Evolutionary conservation across 2,329 filamentous ascomycete genomes (phyloP), one percentile per base, ranked within the genome.

Genomic region (Hypocreales sp.): DNA sequence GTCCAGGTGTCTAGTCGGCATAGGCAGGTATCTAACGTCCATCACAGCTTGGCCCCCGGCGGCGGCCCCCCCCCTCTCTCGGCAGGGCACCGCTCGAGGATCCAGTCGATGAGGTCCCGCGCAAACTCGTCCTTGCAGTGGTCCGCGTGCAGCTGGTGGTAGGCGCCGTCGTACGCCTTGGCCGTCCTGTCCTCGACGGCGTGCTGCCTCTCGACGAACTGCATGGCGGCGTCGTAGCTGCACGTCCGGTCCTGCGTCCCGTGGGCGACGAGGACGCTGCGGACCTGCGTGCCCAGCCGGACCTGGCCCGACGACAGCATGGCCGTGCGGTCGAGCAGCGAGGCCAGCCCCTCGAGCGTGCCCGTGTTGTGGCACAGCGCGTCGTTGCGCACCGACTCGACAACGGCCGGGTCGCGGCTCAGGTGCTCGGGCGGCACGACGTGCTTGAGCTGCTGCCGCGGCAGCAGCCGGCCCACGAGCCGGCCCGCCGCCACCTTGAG

Each of bases 331-430:
- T 92, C 81, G 36, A 94, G 55, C 65, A 93, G 64, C 0, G 70
- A 75, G 1, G 78, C 67, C 19, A 93, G 48, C 1, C 80, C 80
- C 48, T 86, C 76, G n/a, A 92, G 61, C 6, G 86, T 93, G 20
- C 83, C 86, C 3, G 73, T 87, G 49, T 87, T 67, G 53, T 93
- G 84, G 50, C 75, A 72, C 28, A 93, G 59, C 26, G 61, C 45
- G 50, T 94, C 86, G 17, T 68, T 63, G 3, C 57, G 55, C 36
- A 80, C 65, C 15, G 59, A 63, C 41, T 67, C 58, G 28, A 67
- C 62, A 3, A 81, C 68, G 14, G 56, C 67, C 15, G 65, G 58
- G 49, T 87, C 79, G 15, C 82, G 69, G 20, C 66, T 73, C 29
- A 93, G 46, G 34, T 75, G 61, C 33, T 65, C 62, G 2, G 68